Conservation (phyloP, 805 yeast species). For the Yarrowia sp. region DNA sequence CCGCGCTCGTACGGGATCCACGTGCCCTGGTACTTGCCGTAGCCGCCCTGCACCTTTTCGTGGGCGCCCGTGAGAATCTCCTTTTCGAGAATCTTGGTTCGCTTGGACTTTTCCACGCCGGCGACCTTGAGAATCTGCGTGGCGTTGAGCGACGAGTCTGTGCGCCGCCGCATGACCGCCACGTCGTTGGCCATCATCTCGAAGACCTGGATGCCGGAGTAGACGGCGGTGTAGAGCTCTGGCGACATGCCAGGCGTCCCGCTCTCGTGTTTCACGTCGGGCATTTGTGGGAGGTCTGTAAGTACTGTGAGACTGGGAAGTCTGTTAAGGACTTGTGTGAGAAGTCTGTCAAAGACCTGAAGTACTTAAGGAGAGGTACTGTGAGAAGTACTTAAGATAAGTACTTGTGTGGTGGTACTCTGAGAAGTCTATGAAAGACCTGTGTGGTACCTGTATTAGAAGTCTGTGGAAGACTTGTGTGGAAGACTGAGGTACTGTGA, state of each 20-base stretch:
- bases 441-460: too few species aligned
- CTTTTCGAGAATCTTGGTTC: conserved; percentile 68
- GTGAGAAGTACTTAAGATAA: too few species aligned
- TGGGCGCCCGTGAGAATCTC: conserved; percentile 69
- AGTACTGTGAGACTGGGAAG: too few species aligned
- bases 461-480: too few species aligned
- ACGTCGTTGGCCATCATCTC: conserved; percentile 69
- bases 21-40: conserved; percentile 78
- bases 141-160: conserved; percentile 73
- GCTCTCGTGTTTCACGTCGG: conserved; percentile 20
- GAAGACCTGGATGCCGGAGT: conserved; percentile 65
- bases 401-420: too few species aligned
- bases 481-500: too few species aligned
- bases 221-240: conserved; percentile 62
- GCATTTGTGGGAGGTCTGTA: not conserved
- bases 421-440: too few species aligned
- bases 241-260: conserved; percentile 19
- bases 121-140: conserved; percentile 75
- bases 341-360: too few species aligned
- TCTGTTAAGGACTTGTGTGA: too few species aligned
- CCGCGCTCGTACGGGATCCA: conserved; percentile 74
- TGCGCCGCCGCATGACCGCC: conserved; percentile 69
- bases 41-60: conserved; percentile 76
- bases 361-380: too few species aligned
- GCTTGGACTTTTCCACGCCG: conserved; percentile 67